Evolutionary conservation across 768 basidiomycete genomes (phyloP).

Genomic region (Hericium coralloides): DNA sequence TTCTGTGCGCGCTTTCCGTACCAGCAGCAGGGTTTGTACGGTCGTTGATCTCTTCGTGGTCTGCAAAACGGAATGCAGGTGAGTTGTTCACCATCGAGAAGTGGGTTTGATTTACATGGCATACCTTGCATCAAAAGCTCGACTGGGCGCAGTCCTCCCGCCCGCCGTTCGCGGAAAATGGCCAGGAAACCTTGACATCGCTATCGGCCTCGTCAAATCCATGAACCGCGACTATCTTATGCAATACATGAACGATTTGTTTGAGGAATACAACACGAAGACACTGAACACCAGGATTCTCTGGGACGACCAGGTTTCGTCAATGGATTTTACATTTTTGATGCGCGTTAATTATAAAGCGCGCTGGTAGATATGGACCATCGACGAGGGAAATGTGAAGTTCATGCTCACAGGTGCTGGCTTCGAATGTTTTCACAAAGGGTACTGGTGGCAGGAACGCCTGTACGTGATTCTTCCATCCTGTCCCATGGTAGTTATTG

Average conservation of each 20-base stretch:
- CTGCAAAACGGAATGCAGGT: too few relatives aligned
- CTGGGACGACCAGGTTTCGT: constrained; percentile 59
- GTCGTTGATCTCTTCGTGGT: too few relatives aligned
- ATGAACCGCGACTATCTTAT: constrained; percentile 53
- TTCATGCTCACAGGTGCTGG: constrained; percentile 51
- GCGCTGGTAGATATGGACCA: constrained; percentile 52
- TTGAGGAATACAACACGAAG: constrained; percentile 61
- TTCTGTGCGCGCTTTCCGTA: too few relatives aligned
- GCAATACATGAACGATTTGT: constrained; percentile 55
- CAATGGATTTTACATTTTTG: neutral
- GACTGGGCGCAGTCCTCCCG: constrained; percentile 41
- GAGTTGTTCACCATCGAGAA: too few relatives aligned
- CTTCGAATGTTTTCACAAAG: constrained; percentile 61
- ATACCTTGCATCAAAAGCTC: neutral
- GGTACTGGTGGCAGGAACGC: constrained; percentile 52
- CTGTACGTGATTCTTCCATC: constrained; percentile 33
- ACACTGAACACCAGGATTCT: constrained; percentile 62
- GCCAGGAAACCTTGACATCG: constrained; percentile 72
- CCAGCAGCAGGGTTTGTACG: too few relatives aligned
- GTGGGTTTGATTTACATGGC: too few relatives aligned
- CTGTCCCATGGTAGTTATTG: neutral
- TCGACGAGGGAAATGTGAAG: constrained; percentile 65
- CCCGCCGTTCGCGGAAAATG: constrained; percentile 58
- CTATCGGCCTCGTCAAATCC: constrained; percentile 44
- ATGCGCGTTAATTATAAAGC: constrained; percentile 1